Conservation (phyloP, 768 basidiomycete species). For the Boletus edulis region DNA sequence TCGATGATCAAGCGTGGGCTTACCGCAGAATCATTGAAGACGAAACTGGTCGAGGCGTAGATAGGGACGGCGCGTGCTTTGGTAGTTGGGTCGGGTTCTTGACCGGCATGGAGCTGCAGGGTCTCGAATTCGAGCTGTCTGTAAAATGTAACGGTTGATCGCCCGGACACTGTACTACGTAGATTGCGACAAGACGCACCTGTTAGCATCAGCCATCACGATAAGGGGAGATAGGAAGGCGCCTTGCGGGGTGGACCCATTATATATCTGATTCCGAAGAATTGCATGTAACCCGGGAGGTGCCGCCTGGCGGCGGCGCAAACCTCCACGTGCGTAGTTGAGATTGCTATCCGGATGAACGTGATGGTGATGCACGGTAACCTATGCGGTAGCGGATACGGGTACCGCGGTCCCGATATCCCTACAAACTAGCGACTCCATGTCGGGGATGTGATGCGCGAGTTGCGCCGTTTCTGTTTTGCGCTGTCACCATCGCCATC, state of each 20-base stretch:
- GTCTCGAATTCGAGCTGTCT: constrained; percentile 58
- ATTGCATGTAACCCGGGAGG: too few species aligned
- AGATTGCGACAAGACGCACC: constrained; percentile 2
- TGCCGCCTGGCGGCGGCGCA: too few species aligned
- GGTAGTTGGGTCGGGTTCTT: constrained; percentile 48
- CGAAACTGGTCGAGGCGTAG: constrained; percentile 54
- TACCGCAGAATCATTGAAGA: constrained; percentile 54
- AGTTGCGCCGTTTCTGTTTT: too few species aligned
- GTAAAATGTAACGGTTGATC: not conserved
- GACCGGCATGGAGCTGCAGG: constrained; percentile 61
- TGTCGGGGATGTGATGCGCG: too few species aligned
- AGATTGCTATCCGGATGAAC: too few species aligned
- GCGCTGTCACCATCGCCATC: too few species aligned
- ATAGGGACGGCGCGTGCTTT: constrained; percentile 65
- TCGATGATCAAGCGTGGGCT: not conserved
- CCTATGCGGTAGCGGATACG: too few species aligned
- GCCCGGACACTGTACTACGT: not conserved
- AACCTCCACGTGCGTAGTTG: too few species aligned
- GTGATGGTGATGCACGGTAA: too few species aligned
- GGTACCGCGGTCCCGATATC: too few species aligned
- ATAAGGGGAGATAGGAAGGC: not conserved
- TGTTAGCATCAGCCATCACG: constrained; percentile 22
- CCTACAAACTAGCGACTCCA: too few species aligned
- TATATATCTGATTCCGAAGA: not conserved
- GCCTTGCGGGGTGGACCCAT: not conserved